Conservation (phyloP, 2,329 filamentous ascomycete genomes). For the Cladophialophora carrionii region DNA sequence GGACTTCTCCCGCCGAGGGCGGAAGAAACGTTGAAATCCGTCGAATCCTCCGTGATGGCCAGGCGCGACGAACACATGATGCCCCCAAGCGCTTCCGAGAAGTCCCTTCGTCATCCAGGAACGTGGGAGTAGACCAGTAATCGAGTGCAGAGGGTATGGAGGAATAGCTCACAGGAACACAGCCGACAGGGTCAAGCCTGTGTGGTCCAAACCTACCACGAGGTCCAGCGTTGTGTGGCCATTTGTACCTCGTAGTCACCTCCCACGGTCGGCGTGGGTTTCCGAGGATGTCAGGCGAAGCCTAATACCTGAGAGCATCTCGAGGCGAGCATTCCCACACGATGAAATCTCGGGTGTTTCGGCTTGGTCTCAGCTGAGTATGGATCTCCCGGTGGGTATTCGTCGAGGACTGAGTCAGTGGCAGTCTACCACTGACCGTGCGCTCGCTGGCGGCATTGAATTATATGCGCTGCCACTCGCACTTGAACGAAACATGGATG, state of each 20-base stretch:
- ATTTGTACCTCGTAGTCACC: neutral
- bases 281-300: neutral
- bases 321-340: neutral
- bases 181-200: neutral
- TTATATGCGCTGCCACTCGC: neutral
- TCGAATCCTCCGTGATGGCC: neutral
- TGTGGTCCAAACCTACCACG: neutral
- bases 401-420: slow-evolving; percentile 8
- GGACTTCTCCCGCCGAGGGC: neutral
- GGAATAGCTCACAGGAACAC: neutral
- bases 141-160: neutral
- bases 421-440: neutral
- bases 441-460: neutral
- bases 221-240: neutral
- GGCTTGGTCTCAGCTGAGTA: slow-evolving; percentile 26
- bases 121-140: neutral
- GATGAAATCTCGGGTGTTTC: slow-evolving; percentile 25
- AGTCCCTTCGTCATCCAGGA: neutral
- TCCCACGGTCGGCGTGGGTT: neutral
- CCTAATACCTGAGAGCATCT: neutral
- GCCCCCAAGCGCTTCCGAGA: neutral
- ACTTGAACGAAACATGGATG: neutral
- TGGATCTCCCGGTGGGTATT: slow-evolving; percentile 12
- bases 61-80: neutral
- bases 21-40: neutral